Evolutionary conservation across 805 yeast genomes (phyloP).

Genomic region (Candida broadrunensis): DNA sequence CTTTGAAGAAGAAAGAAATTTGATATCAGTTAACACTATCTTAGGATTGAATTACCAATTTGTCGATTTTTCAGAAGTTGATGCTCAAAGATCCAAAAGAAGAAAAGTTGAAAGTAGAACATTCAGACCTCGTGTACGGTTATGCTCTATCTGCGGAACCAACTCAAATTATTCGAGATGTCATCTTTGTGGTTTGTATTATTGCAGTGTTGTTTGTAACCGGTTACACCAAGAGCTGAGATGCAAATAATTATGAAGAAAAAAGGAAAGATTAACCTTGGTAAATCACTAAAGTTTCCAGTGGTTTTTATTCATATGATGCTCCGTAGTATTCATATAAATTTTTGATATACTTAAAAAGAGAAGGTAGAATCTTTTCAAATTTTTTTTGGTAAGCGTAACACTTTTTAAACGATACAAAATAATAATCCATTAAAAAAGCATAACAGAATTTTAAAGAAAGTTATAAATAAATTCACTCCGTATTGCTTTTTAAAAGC

Average conservation of each 20-base stretch:
- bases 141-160: slow-evolving; percentile 42
- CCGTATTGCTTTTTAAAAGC: too few species aligned
- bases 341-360: too few species aligned
- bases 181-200: slow-evolving; percentile 35
- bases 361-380: too few species aligned
- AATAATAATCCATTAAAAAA: too few species aligned
- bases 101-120: slow-evolving; percentile 9
- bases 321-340: too few species aligned
- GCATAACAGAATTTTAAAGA: too few species aligned
- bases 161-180: slow-evolving; percentile 38
- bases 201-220: slow-evolving; percentile 40
- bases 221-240: slow-evolving; percentile 40
- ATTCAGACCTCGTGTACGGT: slow-evolving; percentile 30
- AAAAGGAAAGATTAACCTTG: too few species aligned
- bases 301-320: too few species aligned
- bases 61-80: slow-evolving; percentile 27
- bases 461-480: too few species aligned
- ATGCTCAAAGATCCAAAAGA: slow-evolving; percentile 13
- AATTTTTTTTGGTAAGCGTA: too few species aligned
- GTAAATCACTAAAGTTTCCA: too few species aligned
- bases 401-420: too few species aligned
- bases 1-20: slow-evolving; percentile 44
- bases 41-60: slow-evolving; percentile 38
- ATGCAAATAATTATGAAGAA: slow-evolving; percentile 18
- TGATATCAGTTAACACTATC: slow-evolving; percentile 41